Evolutionary conservation across 2,329 filamentous ascomycete species (phyloP).

Genomic region (Metarhizium sp.): DNA sequence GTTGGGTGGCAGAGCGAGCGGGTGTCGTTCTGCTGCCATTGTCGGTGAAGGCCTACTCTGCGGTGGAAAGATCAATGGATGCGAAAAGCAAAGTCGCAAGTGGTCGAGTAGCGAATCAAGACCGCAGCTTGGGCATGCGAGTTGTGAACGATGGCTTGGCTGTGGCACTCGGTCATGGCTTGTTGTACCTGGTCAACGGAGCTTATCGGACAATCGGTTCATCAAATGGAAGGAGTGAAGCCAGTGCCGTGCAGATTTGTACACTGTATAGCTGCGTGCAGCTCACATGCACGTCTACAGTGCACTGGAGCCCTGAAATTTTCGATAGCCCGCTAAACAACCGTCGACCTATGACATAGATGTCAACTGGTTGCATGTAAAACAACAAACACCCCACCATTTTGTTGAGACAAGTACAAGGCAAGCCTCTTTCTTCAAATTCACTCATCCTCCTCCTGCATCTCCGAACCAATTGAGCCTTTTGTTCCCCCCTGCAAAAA

Average conservation of each 20-base stretch:
- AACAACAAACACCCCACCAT: constrained; percentile 5
- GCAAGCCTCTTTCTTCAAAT: constrained; percentile 2
- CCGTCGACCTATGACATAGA: not conserved
- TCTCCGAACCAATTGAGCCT: constrained; percentile 1
- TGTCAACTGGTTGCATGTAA: constrained; percentile 1
- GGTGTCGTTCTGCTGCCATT: constrained; percentile 27
- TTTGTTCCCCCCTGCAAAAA: not conserved
- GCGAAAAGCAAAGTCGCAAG: not conserved
- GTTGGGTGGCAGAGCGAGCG: constrained; percentile 47
- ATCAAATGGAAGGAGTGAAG: not conserved
- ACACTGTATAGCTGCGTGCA: not conserved
- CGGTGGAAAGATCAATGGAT: not conserved
- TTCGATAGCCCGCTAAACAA: not conserved
- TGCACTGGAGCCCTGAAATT: not conserved
- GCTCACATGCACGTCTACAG: not conserved
- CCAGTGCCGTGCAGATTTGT: not conserved
- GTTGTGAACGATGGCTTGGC: not conserved
- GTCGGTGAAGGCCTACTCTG: not conserved
- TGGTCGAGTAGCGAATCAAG: not conserved
- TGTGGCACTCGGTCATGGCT: not conserved
- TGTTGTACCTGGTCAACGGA: not conserved
- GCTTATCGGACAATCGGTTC: not conserved
- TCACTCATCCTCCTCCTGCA: constrained; percentile 3
- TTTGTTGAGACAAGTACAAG: not conserved
- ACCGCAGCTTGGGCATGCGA: not conserved